Percentiles rank a stretch among this genome's conserved stretches.
Evolutionary conservation across 2,329 filamentous ascomycete genomes (phyloP).

Genomic region (Arthrocladium fulminans): DNA sequence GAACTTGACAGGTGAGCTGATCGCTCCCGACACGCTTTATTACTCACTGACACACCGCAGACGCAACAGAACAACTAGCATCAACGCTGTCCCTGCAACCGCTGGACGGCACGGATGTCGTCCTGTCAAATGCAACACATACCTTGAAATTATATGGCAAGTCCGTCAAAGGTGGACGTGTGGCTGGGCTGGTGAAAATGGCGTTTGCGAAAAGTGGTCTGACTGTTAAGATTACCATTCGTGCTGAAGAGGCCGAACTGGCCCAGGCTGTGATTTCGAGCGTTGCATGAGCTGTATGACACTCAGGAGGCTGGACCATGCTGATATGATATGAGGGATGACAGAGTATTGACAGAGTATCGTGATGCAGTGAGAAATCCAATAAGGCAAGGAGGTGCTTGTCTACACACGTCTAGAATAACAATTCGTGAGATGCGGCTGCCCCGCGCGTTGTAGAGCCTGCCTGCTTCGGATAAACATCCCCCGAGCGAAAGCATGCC

Average conservation of each 20-base stretch:
- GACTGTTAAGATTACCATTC: constrained; percentile 87
- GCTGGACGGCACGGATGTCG: constrained; percentile 86
- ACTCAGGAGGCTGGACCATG: background rate
- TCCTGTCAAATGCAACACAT: constrained; percentile 79
- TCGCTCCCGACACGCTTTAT: constrained; percentile 6
- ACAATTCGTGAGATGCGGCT: too few relatives aligned
- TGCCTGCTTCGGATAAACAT: too few relatives aligned
- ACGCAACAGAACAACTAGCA: constrained; percentile 84
- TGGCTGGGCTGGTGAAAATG: constrained; percentile 83
- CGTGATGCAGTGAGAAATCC: background rate
- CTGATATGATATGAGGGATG: background rate
- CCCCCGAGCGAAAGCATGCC: too few relatives aligned
- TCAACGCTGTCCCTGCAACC: constrained; percentile 84
- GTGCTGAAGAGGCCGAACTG: constrained; percentile 87
- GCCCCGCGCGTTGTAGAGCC: too few relatives aligned
- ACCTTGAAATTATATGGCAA: constrained; percentile 94
- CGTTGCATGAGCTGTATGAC: constrained; percentile 1
- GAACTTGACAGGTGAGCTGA: constrained; percentile 73
- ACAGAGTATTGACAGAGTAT: background rate
- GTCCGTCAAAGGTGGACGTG: constrained; percentile 80
- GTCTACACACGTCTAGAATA: background rate
- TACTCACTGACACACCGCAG: constrained; percentile 40
- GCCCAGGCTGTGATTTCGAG: constrained; percentile 71
- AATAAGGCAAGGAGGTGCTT: background rate
- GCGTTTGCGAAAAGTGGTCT: constrained; percentile 87